Percentiles rank a stretch among this genome's conserved stretches.
These are phyloP conservation scores for Globisporangium carolinianum DNA, from an alignment of 352 stramenopile genomes.

Conservation along the genomic window DNA sequence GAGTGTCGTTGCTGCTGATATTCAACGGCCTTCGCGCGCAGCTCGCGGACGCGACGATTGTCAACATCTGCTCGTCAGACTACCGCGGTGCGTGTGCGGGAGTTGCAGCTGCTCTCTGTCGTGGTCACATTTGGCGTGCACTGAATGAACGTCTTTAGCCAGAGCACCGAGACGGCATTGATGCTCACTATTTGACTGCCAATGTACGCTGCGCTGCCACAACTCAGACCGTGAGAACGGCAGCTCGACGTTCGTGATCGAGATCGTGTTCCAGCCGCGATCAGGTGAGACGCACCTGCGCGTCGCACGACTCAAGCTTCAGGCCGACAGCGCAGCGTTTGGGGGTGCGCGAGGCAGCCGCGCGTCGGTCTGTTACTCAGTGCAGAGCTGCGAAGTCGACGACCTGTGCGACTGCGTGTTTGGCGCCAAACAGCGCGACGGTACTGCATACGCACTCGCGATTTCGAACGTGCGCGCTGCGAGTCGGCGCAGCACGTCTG, in stretches of 20 bases:
- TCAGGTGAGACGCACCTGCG: constrained; percentile 36
- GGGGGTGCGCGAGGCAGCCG: constrained; percentile 9
- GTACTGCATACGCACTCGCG: constrained; percentile 18
- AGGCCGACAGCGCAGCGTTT: constrained; percentile 26
- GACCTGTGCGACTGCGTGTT: constrained; percentile 44
- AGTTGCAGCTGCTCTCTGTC: too few relatives aligned
- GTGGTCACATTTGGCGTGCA: too few relatives aligned
- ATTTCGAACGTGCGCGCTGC: constrained; percentile 18
- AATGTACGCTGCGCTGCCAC: too few relatives aligned
- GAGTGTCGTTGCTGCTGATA: constrained; percentile 43
- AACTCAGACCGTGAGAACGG: constrained; percentile 45
- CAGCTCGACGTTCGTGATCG: constrained; percentile 39
- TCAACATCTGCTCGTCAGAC: constrained; percentile 50
- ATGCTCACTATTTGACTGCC: too few relatives aligned
- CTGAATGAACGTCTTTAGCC: too few relatives aligned
- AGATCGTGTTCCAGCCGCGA: constrained; percentile 52
- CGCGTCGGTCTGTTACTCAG: constrained; percentile 27
- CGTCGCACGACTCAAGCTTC: constrained; percentile 49
- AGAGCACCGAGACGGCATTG: too few relatives aligned
- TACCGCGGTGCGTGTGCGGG: constrained; percentile 41
- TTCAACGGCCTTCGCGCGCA: constrained; percentile 42
- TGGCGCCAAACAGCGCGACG: constrained; percentile 19
- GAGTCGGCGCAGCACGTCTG: not conserved
- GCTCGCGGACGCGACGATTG: constrained; percentile 41
- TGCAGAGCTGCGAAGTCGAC: constrained; percentile 51